These are phyloP conservation scores for Pseudotulostoma volvatum DNA, from an alignment of 495 filamentous ascomycete species.

Conservation along the genomic window DNA sequence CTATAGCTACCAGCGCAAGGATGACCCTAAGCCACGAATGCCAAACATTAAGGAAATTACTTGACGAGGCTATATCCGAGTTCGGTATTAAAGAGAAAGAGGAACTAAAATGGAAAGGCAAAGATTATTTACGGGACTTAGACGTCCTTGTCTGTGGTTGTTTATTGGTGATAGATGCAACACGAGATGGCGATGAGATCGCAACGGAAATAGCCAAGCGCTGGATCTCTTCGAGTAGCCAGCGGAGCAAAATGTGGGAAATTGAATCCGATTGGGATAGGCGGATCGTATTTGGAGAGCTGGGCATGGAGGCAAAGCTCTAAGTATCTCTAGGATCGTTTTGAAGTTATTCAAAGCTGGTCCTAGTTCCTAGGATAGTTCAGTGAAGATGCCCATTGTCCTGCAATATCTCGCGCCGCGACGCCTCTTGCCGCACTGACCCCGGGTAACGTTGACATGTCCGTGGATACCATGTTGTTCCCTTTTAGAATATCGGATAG, in stretches of 20 bases:
- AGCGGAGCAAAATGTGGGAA: not conserved
- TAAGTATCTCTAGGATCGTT: not conserved
- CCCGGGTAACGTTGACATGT: too few relatives aligned
- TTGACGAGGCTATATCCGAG: not conserved
- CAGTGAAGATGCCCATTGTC: too few relatives aligned
- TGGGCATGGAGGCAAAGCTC: not conserved
- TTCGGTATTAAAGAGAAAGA: conserved; percentile 3
- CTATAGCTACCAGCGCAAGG: too few relatives aligned
- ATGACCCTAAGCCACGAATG: too few relatives aligned
- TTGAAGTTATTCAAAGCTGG: too few relatives aligned
- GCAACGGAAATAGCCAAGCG: conserved; percentile 5
- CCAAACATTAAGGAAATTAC: too few relatives aligned
- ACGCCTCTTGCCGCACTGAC: too few relatives aligned
- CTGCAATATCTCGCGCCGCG: too few relatives aligned
- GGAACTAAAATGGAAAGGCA: conserved; percentile 5
- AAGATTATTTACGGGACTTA: conserved; percentile 4
- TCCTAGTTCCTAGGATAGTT: too few relatives aligned
- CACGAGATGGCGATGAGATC: conserved; percentile 8
- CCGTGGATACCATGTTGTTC: too few relatives aligned
- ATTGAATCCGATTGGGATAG: conserved; percentile 2
- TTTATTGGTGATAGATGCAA: conserved; percentile 8
- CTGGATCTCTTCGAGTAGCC: conserved; percentile 3
- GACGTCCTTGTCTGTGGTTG: conserved; percentile 8
- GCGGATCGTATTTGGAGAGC: conserved; percentile 3
- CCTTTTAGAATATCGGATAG: too few relatives aligned